Percentiles rank a stretch among this genome's conserved stretches.
Conservation (phyloP, 78 protist species). For the Trichosphaerium sp. region DNA sequence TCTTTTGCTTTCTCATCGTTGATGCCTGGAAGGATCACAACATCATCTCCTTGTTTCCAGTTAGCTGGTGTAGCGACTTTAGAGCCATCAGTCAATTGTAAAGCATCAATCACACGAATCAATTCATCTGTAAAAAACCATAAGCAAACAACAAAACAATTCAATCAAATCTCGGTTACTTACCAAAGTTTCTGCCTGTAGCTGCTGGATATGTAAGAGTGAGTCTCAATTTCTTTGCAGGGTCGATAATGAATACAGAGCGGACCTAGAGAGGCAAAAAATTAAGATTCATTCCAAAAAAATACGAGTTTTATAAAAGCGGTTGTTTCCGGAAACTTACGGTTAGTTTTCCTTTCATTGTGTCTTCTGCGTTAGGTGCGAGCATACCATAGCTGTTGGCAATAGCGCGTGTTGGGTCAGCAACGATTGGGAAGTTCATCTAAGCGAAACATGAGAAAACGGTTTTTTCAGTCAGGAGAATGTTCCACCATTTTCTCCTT, state of each 20-base stretch:
- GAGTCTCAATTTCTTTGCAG: constrained; percentile 40
- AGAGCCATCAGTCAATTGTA: constrained; percentile 62
- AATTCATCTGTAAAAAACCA: constrained; percentile 60
- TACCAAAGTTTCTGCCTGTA: constrained; percentile 18
- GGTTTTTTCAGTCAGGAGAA: not conserved
- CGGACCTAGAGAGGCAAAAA: constrained; percentile 26
- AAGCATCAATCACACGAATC: constrained; percentile 56
- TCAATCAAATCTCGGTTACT: not conserved
- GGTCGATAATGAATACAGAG: constrained; percentile 50
- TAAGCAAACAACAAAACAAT: too few relatives aligned
- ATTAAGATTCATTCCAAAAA: too few relatives aligned
- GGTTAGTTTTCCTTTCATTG: too few relatives aligned
- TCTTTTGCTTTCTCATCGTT: constrained; percentile 34
- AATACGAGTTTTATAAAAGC: too few relatives aligned
- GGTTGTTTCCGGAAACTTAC: too few relatives aligned
- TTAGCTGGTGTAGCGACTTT: constrained; percentile 66
- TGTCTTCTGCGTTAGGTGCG: not conserved
- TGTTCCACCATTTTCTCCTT: too few relatives aligned
- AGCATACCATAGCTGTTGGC: too few relatives aligned
- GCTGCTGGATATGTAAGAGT: constrained; percentile 58
- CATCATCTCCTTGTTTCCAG: constrained; percentile 60
- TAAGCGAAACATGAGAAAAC: not conserved
- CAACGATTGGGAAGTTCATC: constrained; percentile 54
- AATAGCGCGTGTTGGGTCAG: constrained; percentile 7
- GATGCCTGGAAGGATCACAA: constrained; percentile 47